Base-by-base conservation (phyloP, 345 rosid species). In the Camelina sativa region DNA sequence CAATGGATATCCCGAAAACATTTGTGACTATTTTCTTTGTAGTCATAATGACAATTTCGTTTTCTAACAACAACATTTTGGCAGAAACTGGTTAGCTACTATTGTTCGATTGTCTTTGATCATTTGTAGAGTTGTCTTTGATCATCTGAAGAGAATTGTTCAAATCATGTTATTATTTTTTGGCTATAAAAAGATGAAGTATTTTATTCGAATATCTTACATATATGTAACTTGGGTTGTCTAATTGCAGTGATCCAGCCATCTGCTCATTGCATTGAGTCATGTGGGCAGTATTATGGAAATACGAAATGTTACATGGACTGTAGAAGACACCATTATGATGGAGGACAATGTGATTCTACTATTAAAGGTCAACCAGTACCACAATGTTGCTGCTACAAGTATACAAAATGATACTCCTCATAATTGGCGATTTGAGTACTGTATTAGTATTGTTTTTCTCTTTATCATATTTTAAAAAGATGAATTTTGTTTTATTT, bases 311-410 rank as follows among this genome's bases (percentile, higher is more conserved):
- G 62, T n/a, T 34, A 16, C 22, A 2, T 4, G 1, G 7, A 35
- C 6, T 57, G 62, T 35, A 32, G 3, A 4, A 10, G 5, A 0
- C 8, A 16, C 1, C 5, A 9, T 0, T 57, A n/a, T 8, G 43
- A 34, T 4, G 41, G 62, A 32, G 62, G 62, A 34, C 23, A 16
- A 6, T 57, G 62, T 34, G 43, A 32, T 2, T 32, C 0, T 57
- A 2, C 4, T 30, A 32, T 11, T 8, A 34, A 57, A 57, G 43
- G 43, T 9, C 15, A 11, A n/a, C 8, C 11, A 8, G 0, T 8
- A 32, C 61, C 38, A 30, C 11, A 9, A 16, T 57, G 62, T 57
- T 34, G 62, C 16, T 57, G 62, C 38, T 54, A 11, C 58, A 53
- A 23, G 7, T 12, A 53, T 5, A 34, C 37, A 25, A 25, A 25